Conservation (phyloP, 768 basidiomycete species). For the Psilocybe tampanensis region DNA sequence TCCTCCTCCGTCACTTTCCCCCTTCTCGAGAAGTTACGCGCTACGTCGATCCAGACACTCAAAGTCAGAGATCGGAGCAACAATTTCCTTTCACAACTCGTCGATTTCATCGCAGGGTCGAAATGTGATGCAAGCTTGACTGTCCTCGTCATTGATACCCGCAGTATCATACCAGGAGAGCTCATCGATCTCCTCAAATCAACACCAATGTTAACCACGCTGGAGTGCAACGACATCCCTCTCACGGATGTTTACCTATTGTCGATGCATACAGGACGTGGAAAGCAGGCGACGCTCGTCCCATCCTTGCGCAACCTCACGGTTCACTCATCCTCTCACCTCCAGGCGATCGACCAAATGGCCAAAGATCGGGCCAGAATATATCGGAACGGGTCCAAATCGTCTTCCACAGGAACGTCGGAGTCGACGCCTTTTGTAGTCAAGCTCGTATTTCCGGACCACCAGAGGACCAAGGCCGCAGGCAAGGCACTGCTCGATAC, state of each 20-base stretch:
- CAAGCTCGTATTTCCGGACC: not conserved
- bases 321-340: not conserved
- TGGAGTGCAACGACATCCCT: conserved; percentile 9
- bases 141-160: not conserved
- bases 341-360: not conserved
- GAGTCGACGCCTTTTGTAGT: not conserved
- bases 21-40: not conserved
- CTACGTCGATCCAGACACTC: not conserved
- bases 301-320: not conserved
- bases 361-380: not conserved
- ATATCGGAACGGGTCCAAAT: not conserved
- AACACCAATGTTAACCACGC: not conserved
- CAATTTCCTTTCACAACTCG: not conserved
- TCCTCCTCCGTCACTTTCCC: not conserved
- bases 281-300: not conserved
- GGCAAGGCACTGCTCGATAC: not conserved
- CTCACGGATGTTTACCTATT: not conserved
- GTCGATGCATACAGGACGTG: not conserved
- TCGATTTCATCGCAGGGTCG: not conserved
- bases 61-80: not conserved
- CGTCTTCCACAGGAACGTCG: not conserved
- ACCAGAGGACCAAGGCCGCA: not conserved
- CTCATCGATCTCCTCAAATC: not conserved
- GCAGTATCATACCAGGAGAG: not conserved
- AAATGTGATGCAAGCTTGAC: not conserved